These are phyloP conservation scores for Xylariales sp. DNA, from an alignment of 2,329 filamentous ascomycete genomes.

Conservation along the genomic window DNA sequence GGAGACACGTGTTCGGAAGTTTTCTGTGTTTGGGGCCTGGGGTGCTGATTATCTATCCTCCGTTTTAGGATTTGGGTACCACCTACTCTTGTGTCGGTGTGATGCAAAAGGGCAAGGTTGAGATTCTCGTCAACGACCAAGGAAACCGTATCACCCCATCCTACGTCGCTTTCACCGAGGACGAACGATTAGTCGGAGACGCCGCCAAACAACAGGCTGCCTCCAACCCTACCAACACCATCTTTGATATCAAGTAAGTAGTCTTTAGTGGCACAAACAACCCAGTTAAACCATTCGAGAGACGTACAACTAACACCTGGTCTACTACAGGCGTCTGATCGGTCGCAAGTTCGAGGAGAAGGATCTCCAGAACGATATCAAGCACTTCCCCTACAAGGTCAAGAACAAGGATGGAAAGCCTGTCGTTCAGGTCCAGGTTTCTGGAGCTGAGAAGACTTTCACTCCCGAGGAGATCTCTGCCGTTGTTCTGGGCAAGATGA, in stretches of 20 bases:
- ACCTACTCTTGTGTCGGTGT: conserved; percentile 90
- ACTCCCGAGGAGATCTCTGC: conserved; percentile 77
- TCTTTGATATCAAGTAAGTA: conserved; percentile 80
- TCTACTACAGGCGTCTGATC: conserved; percentile 64
- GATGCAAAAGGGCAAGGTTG: conserved; percentile 92
- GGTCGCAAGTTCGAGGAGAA: conserved; percentile 79
- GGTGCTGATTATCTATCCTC: no score
- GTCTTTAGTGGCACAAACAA: conserved; percentile 13
- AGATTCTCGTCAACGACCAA: conserved; percentile 95
- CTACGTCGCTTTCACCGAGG: conserved; percentile 94
- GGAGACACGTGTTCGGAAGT: no score
- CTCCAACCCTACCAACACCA: conserved; percentile 69
- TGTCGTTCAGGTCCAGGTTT: conserved; percentile 69
- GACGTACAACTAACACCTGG: conserved; percentile 22
- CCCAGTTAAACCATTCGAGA: not conserved
- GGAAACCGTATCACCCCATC: conserved; percentile 95
- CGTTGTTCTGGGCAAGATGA: conserved; percentile 82
- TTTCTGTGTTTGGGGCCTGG: no score
- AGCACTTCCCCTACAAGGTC: conserved; percentile 98
- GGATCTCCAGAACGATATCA: conserved; percentile 88
- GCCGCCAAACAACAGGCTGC: conserved; percentile 95
- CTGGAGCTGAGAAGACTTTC: conserved; percentile 63
- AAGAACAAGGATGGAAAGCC: conserved; percentile 88
- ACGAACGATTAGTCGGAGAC: conserved; percentile 95
- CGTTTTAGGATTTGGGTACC: conserved; percentile 73